These are phyloP conservation scores for Phytophthora rubi DNA, from an alignment of 352 stramenopile species.

Conservation along the genomic window DNA sequence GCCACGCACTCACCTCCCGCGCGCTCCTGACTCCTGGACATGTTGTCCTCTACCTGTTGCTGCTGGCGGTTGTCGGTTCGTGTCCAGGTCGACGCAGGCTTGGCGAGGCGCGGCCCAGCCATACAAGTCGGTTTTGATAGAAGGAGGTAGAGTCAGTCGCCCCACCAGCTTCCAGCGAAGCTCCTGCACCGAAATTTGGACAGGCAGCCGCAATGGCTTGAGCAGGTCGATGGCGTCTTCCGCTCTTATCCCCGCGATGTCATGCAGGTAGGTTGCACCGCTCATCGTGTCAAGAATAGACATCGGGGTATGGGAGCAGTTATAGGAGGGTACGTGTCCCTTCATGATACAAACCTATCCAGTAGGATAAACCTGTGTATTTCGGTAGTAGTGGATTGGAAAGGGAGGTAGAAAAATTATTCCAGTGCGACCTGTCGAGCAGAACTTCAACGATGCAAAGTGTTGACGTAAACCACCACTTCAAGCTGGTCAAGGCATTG, in stretches of 20 bases:
- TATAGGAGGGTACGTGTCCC: conserved; percentile 3
- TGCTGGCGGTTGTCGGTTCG: conserved; percentile 5
- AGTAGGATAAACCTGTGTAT: background rate
- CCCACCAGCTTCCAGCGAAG: conserved; percentile 7
- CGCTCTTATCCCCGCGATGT: conserved; percentile 26
- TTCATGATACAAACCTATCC: background rate
- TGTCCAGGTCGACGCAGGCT: conserved; percentile 25
- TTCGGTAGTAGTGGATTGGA: background rate
- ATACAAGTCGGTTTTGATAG: conserved; percentile 24
- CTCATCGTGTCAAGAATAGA: background rate
- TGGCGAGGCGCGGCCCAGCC: conserved; percentile 26
- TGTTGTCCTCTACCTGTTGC: conserved; percentile 26
- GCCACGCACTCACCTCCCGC: conserved; percentile 15
- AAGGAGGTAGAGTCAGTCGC: conserved; percentile 2
- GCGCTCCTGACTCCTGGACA: conserved; percentile 41
- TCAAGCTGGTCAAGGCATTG: conserved; percentile 5
- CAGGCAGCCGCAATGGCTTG: background rate
- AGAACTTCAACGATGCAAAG: conserved; percentile 12
- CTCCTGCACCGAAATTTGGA: conserved; percentile 9
- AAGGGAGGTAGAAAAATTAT: background rate
- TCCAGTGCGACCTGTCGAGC: background rate
- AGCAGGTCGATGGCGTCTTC: conserved; percentile 13
- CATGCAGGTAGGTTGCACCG: conserved; percentile 2
- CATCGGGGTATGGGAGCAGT: background rate
- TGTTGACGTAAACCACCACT: conserved; percentile 5